Conservation (phyloP, 176 grass and related monocot species). For the Puccinellia tenuiflora region DNA sequence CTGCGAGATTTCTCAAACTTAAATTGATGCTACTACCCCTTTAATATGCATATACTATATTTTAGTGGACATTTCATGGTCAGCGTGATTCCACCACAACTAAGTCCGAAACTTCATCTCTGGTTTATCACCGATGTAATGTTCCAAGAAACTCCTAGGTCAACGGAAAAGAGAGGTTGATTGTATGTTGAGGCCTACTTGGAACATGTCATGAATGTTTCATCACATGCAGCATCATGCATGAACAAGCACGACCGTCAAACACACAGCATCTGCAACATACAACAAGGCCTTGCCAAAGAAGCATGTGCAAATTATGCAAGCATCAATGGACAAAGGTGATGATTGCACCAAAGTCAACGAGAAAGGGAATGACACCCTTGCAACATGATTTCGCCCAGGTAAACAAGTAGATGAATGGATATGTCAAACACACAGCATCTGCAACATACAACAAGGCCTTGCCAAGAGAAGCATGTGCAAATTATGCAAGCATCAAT, state of each 20-base stretch:
- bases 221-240: conserved; percentile 25
- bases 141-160: neutral
- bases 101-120: neutral
- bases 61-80: neutral
- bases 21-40: neutral
- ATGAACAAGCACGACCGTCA: neutral
- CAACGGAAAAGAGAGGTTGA: neutral
- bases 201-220: conserved; percentile 7
- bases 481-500: neutral
- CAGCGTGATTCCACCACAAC: neutral
- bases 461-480: conserved; percentile 1
- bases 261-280: neutral
- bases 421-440: too few relatives aligned
- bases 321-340: neutral
- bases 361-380: neutral
- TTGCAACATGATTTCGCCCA: too few relatives aligned
- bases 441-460: neutral
- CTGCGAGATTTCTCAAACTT: neutral
- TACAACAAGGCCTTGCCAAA: neutral
- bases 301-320: conserved; percentile 15
- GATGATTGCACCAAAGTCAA: conserved; percentile 12
- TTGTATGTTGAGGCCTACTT: conserved; percentile 4
- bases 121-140: neutral
- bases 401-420: too few relatives aligned
- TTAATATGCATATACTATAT: neutral